Conservation (phyloP, 2,329 filamentous ascomycete species). For the Aspergillus sp. region DNA sequence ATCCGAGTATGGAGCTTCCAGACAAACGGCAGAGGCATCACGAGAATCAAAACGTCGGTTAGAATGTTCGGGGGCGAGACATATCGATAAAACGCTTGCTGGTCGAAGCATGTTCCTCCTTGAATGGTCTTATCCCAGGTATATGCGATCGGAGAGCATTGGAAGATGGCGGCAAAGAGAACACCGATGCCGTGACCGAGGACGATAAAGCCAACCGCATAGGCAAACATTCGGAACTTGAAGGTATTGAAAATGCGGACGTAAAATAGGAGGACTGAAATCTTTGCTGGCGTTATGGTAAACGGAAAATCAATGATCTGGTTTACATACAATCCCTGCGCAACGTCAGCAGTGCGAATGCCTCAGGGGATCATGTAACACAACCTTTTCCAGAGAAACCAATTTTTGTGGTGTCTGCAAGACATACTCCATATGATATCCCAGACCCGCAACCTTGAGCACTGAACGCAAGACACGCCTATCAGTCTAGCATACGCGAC, state of each 20-base stretch:
- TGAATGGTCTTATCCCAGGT: slow-evolving; percentile 16
- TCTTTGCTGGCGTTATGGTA: slow-evolving; percentile 23
- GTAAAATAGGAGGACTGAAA: slow-evolving; percentile 26
- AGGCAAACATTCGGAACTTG: slow-evolving; percentile 18
- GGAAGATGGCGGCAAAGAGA: slow-evolving; percentile 23
- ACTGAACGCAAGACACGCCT: slow-evolving; percentile 4
- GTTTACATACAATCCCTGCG: slow-evolving; percentile 15
- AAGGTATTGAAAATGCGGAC: slow-evolving; percentile 22
- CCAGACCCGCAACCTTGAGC: slow-evolving; percentile 17
- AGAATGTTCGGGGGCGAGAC: slow-evolving; percentile 18
- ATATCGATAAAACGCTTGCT: slow-evolving; percentile 18
- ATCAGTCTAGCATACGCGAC: background rate
- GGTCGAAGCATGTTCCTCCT: slow-evolving; percentile 18
- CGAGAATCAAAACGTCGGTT: slow-evolving; percentile 12
- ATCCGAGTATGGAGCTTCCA: slow-evolving; percentile 14
- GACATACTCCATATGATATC: slow-evolving; percentile 15
- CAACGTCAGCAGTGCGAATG: background rate
- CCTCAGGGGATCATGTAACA: too few species aligned
- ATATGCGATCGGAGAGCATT: slow-evolving; percentile 21
- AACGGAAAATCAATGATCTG: slow-evolving; percentile 24
- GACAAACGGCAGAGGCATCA: slow-evolving; percentile 15
- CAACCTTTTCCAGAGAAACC: slow-evolving; percentile 19
- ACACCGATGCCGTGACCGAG: slow-evolving; percentile 18
- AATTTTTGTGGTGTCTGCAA: slow-evolving; percentile 8
- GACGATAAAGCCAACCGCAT: slow-evolving; percentile 19